Evolutionary conservation across 1,284 basidiomycete genomes (phyloP).

Genomic region (Leucoagaricus sp.): DNA sequence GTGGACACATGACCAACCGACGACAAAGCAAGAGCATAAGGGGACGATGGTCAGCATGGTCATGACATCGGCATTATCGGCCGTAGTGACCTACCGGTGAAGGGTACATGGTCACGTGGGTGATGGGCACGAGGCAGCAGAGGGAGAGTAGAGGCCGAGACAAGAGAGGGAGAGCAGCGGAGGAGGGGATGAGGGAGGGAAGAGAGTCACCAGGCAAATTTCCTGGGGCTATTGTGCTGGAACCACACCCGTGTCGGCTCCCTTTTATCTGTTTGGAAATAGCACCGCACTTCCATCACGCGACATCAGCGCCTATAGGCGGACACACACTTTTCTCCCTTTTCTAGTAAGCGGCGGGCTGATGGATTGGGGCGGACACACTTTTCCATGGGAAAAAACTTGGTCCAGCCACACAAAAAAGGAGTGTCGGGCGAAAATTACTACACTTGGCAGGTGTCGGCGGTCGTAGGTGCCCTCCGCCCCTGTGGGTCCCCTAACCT

Average conservation of each 20-base stretch:
- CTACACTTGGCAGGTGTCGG: constrained; percentile 15
- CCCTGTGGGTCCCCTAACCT: constrained; percentile 7
- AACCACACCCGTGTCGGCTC: not conserved
- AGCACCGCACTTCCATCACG: not conserved
- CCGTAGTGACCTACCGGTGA: not conserved
- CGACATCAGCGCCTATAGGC: not conserved
- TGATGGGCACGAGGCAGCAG: not conserved
- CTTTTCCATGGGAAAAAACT: constrained; percentile 3
- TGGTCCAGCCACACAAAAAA: not conserved
- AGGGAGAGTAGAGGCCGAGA: not conserved
- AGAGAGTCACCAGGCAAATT: not conserved
- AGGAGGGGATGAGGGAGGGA: not conserved
- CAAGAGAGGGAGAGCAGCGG: not conserved
- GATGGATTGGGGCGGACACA: constrained; percentile 13
- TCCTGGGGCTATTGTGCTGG: not conserved
- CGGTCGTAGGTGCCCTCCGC: not conserved
- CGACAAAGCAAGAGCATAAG: constrained; percentile 9
- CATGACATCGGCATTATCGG: not conserved
- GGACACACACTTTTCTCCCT: constrained; percentile 9
- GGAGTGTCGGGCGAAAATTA: constrained; percentile 10
- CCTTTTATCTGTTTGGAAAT: not conserved
- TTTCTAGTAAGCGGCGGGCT: not conserved
- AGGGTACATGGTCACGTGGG: not conserved
- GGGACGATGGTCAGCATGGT: not conserved
- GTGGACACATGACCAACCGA: constrained; percentile 4